Percentiles rank a stretch among this genome's conserved stretches.
Conservation (phyloP, 2,329 filamentous ascomycete genomes). For the Elsinoe fawcettii region DNA sequence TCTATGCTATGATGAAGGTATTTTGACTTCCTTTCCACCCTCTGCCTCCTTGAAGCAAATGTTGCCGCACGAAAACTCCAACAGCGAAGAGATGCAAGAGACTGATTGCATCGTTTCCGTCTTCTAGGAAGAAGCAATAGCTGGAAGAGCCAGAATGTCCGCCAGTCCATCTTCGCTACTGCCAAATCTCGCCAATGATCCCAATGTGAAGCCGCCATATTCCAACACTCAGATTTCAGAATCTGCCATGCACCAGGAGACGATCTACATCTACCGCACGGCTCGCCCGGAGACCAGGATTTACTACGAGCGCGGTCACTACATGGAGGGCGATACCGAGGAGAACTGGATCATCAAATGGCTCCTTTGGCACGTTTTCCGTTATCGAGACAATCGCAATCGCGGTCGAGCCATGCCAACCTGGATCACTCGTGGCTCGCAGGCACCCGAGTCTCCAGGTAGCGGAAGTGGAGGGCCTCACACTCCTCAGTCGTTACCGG, state of each 20-base stretch:
- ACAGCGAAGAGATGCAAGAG: neutral
- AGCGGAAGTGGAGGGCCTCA: neutral
- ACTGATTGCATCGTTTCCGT: neutral
- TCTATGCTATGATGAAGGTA: constrained; percentile 42
- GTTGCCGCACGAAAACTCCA: too few relatives aligned
- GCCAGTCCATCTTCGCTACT: constrained; percentile 33
- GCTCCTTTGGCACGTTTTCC: constrained; percentile 46
- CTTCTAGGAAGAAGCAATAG: constrained; percentile 36
- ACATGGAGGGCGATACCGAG: constrained; percentile 34
- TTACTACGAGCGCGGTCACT: constrained; percentile 37
- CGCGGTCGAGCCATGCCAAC: constrained; percentile 22
- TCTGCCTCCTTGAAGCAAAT: neutral
- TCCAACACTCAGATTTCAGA: constrained; percentile 42
- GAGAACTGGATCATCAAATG: constrained; percentile 47
- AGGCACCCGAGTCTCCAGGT: neutral
- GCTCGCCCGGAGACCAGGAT: constrained; percentile 34
- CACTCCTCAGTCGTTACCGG: neutral
- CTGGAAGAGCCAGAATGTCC: constrained; percentile 36
- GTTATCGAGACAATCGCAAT: constrained; percentile 38
- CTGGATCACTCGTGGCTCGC: constrained; percentile 13
- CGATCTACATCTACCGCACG: constrained; percentile 34
- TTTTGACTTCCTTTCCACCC: neutral
- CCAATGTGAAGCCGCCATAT: constrained; percentile 33
- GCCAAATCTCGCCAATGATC: constrained; percentile 29
- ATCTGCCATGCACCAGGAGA: constrained; percentile 40